Evolutionary conservation across 371 early-diverging fungal species (phyloP).

Genomic region (Rhizopus stolonifer): DNA sequence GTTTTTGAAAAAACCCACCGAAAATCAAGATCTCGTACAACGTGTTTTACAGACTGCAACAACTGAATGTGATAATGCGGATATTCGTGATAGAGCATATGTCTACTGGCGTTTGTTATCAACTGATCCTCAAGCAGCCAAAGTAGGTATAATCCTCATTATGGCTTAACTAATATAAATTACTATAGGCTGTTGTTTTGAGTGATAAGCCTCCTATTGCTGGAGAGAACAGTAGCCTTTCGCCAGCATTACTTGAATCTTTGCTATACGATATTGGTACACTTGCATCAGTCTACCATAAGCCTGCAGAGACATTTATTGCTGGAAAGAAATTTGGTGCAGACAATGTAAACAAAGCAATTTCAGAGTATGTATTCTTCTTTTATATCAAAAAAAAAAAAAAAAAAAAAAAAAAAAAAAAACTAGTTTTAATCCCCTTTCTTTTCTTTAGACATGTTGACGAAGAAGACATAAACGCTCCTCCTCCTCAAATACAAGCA

Average conservation of each 20-base stretch:
- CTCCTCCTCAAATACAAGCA: conserved; percentile 47
- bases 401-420: too few species aligned
- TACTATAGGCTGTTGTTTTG: conserved; percentile 60
- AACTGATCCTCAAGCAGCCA: conserved; percentile 86
- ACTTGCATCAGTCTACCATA: conserved; percentile 92
- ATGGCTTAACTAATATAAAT: not conserved
- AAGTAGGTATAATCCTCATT: conserved; percentile 35
- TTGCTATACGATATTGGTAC: conserved; percentile 84
- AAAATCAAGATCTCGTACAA: conserved; percentile 86
- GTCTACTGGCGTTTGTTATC: conserved; percentile 96
- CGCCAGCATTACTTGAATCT: conserved; percentile 81
- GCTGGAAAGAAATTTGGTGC: conserved; percentile 65
- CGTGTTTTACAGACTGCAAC: conserved; percentile 86
- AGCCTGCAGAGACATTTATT: conserved; percentile 81
- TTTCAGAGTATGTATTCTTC: conserved; percentile 43
- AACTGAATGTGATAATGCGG: conserved; percentile 91
- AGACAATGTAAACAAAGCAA: conserved; percentile 52
- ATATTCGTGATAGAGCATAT: conserved; percentile 93
- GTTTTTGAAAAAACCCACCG: conserved; percentile 87
- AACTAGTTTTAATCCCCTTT: not conserved
- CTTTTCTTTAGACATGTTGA: conserved; percentile 38
- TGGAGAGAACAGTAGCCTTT: conserved; percentile 78
- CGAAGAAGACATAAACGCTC: conserved; percentile 56
- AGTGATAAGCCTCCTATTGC: conserved; percentile 93
- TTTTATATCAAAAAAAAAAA: too few species aligned